Evolutionary conservation across 345 rosid species (phyloP), one percentile per base, ranked within the genome.

Genomic region (Euphorbia tirucalli): DNA sequence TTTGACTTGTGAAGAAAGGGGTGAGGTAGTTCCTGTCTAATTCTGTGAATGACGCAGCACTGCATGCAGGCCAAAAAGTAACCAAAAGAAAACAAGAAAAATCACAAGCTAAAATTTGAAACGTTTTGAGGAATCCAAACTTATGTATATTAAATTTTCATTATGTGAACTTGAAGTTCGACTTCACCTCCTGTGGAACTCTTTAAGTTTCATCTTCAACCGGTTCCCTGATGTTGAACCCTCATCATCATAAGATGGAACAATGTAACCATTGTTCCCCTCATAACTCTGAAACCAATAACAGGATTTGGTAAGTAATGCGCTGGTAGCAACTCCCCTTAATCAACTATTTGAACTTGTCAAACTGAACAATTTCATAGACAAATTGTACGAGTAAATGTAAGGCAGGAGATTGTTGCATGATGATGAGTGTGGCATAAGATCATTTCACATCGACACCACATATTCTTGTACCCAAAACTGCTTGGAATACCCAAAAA

Each of bases 1-100:
- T 90, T 49, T 88, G 84, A 83, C 92, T 92, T 11, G 97, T 92
- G 81, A 92, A 92, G 77, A 92, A 88, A 1, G 97, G 91, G 54
- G 97, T 88, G 72, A 89, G 90, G 83, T 86, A 91, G 74, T 93
- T 91, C 83, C 70, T 91, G 71, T 91, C 97, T 70, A 86, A 74
- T 72, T 89, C 92, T 16, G 93, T 82, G 76, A 91, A 91, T 3
- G 97, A 87, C 28, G 92, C 87, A 0, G 93, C 79, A n/a, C 98
- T 91, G 88, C 81, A 80, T 39, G 6, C 19, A 30, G 68, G 58
- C 11, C 39, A 35, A 30, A 57, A 52, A 46, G 19, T 15, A 15
- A 31, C 14, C 22, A 39, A 44, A 65, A 24, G 11, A 3, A 32
- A 41, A 7, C 5, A 16, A 63, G 9, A 48, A 11, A 54, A 46